Conservation (phyloP, 768 basidiomycete genomes). For the Mycena sanguinolenta region DNA sequence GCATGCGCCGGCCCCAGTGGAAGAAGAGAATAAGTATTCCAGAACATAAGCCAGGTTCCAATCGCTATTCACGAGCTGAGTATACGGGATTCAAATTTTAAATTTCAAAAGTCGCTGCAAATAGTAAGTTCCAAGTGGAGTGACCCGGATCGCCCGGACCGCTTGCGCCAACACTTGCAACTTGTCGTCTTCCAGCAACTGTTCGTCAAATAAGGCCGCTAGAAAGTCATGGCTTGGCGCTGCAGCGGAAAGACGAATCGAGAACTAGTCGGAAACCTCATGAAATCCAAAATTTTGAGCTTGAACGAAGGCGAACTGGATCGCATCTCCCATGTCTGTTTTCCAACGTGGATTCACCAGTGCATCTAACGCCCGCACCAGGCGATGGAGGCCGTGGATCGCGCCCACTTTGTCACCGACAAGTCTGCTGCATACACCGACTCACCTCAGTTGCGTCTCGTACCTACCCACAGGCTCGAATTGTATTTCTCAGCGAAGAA, state of each 20-base stretch:
- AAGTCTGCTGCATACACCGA: constrained; percentile 76
- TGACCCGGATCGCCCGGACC: too few species aligned
- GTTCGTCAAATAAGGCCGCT: too few species aligned
- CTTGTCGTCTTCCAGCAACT: too few species aligned
- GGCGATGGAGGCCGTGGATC: constrained; percentile 81
- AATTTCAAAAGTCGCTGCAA: too few species aligned
- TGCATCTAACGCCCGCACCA: constrained; percentile 41
- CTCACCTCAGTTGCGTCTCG: constrained; percentile 73
- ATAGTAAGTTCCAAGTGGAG: too few species aligned
- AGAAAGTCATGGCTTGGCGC: constrained; percentile 85
- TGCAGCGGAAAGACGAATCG: constrained; percentile 77
- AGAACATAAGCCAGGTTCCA: too few species aligned
- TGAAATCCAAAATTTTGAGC: constrained; percentile 27
- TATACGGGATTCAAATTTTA: too few species aligned
- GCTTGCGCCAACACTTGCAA: too few species aligned
- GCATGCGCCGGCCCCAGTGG: too few species aligned
- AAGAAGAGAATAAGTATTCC: too few species aligned
- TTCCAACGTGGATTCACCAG: neutral
- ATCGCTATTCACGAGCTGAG: too few species aligned
- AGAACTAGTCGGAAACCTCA: constrained; percentile 82
- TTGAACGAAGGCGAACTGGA: constrained; percentile 66
- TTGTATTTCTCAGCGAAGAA: constrained; percentile 16
- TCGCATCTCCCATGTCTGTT: constrained; percentile 66
- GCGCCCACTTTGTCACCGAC: constrained; percentile 74
- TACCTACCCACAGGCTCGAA: neutral